Conservation (phyloP, 352 stramenopile genomes). For the Globisporangium cylindrosporum region DNA sequence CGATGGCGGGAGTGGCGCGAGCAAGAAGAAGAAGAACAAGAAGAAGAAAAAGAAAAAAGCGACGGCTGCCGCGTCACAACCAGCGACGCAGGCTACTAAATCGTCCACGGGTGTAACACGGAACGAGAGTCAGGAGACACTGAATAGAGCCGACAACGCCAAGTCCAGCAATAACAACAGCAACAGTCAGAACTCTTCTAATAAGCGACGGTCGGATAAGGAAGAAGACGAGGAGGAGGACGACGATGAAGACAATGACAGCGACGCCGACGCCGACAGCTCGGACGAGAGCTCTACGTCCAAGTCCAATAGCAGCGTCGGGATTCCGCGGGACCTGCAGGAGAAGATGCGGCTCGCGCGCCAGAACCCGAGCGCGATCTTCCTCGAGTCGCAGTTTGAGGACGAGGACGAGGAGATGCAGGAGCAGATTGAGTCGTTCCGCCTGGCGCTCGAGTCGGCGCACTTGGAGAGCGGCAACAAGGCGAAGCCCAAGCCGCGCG, state of each 20-base stretch:
- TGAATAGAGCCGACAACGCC: slow-evolving; percentile 10
- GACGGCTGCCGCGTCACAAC: background rate
- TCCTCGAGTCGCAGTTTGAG: slow-evolving; percentile 79
- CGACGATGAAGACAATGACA: slow-evolving; percentile 14
- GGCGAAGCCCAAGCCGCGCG: slow-evolving; percentile 55
- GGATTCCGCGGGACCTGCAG: slow-evolving; percentile 32
- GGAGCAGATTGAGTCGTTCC: slow-evolving; percentile 75
- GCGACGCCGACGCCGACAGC: slow-evolving; percentile 13
- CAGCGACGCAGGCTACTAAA: background rate
- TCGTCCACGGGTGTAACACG: background rate
- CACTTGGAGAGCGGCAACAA: slow-evolving; percentile 60
- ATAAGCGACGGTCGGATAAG: slow-evolving; percentile 11
- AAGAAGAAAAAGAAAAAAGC: slow-evolving; percentile 78
- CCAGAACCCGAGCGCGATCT: slow-evolving; percentile 76
- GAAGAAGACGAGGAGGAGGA: slow-evolving; percentile 23
- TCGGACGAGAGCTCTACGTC: slow-evolving; percentile 4
- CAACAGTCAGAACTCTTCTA: background rate
- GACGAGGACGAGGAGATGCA: slow-evolving; percentile 78
- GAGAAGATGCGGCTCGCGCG: slow-evolving; percentile 65
- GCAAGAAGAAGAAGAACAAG: slow-evolving; percentile 65
- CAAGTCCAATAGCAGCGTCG: slow-evolving; percentile 7
- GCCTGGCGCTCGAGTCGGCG: slow-evolving; percentile 69
- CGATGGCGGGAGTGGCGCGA: background rate
- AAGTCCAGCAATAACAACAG: background rate
- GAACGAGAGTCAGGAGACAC: background rate